Base-by-base conservation (phyloP, 805 yeast species). In the Yarrowia alimentaria region DNA sequence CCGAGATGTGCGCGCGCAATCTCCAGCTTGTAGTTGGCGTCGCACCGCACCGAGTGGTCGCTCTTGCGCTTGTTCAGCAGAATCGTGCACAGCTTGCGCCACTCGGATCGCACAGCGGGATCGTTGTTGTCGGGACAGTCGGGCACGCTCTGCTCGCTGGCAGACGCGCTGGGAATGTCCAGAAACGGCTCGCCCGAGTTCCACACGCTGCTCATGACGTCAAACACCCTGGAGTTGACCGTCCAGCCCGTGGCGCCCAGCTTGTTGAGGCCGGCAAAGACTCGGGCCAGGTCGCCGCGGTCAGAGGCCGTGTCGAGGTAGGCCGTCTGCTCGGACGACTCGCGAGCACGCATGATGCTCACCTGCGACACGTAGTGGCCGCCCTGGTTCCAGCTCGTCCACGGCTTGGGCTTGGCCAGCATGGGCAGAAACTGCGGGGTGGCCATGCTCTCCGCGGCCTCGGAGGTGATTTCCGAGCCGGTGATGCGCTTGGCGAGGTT, bases 161-260 rank as follows among this genome's bases (percentile, higher is more conserved):
- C n/a, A n/a, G n/a, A n/a, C n/a, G n/a, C n/a, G 17, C 58, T 61
- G n/a, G 77, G 70, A 60, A 91, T 78, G 60, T 88, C 83, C 64
- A 83, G 66, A 67, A 86, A 79, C 57, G 72, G 74, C 56, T 84
- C 74, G 5, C 95, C 96, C 0, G 82, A 73, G 64, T 93, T 93
- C 99, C 99, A 93, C 53, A 83, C 81, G 54, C 80, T 70, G 3
- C 86, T 77, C 58, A 93, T 75, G 3, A 85, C 74, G 25, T 80
- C 74, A 56, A 87, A 81, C 5, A 93, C 71, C 18, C 70, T 72
- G 48, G 79, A 77, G 64, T 93, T 93, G 25, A 93, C 82, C 1
- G 97, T 85, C 99, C 99, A 93, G 0, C 96, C 76, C 2, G 98
- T 85, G 30, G 74, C 69, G 6, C 98, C 98, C 51, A 91, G 68